These are phyloP conservation scores for Hypsizygus ulmarius DNA, from an alignment of 1,284 basidiomycete species.

Conservation along the genomic window DNA sequence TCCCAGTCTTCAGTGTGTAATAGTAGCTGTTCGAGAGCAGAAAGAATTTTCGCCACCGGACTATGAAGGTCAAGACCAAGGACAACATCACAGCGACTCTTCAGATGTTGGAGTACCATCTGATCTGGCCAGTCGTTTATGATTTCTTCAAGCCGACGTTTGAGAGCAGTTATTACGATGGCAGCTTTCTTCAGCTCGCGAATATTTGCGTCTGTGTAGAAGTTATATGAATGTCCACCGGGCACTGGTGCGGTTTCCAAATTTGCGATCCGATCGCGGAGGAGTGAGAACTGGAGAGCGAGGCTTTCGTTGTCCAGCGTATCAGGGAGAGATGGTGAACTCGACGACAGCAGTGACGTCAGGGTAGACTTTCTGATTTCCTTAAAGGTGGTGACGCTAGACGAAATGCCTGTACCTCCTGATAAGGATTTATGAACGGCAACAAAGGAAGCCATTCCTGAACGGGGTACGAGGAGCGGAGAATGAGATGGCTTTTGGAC, in stretches of 20 bases:
- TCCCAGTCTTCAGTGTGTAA: slow-evolving; percentile 97
- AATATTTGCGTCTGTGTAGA: slow-evolving; percentile 78
- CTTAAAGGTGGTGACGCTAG: slow-evolving; percentile 21
- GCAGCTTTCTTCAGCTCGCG: slow-evolving; percentile 65
- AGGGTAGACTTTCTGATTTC: slow-evolving; percentile 30
- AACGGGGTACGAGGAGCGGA: slow-evolving; percentile 22
- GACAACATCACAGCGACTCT: slow-evolving; percentile 72
- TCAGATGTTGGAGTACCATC: slow-evolving; percentile 89
- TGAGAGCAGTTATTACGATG: slow-evolving; percentile 50
- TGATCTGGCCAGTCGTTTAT: slow-evolving; percentile 94
- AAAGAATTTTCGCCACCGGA: slow-evolving; percentile 82
- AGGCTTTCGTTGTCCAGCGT: slow-evolving; percentile 48
- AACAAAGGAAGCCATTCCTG: slow-evolving; percentile 33
- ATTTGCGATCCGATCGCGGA: slow-evolving; percentile 35
- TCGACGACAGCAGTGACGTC: slow-evolving; percentile 31
- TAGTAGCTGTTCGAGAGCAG: slow-evolving; percentile 85
- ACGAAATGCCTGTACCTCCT: slow-evolving; percentile 10
- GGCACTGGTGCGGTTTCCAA: slow-evolving; percentile 26
- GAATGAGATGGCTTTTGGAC: slow-evolving; percentile 13
- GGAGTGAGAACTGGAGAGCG: slow-evolving; percentile 45
- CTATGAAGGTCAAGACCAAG: slow-evolving; percentile 64
- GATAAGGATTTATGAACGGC: slow-evolving; percentile 39
- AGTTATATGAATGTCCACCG: slow-evolving; percentile 51
- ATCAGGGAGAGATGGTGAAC: slow-evolving; percentile 35
- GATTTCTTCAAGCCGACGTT: slow-evolving; percentile 53